Base-by-base conservation (phyloP, 495 filamentous ascomycete genomes). In the Platismatia glauca region DNA sequence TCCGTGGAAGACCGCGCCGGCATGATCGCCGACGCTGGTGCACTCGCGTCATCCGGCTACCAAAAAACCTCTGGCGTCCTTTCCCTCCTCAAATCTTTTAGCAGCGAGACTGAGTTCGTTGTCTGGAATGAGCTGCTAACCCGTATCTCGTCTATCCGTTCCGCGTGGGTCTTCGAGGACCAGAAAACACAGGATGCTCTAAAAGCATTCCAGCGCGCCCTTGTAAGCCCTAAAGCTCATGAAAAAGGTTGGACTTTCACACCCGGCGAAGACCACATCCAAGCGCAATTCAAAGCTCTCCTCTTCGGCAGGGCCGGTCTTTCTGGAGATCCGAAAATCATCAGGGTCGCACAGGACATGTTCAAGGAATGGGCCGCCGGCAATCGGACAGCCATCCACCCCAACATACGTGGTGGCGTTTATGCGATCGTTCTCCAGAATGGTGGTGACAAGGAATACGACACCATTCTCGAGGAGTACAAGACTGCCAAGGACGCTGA, bases 11-110 rank as follows among this genome's bases (percentile, higher is more conserved):
- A 97, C 71, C 85, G 93, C 56, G 91, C 92, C 53, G 94, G 94
- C 70, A 90, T 98, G 87, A 88, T 98, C 66, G 92, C 92, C 35
- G 94, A 98, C 72, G 90, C 94, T 15, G 92, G 91, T 67, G 90
- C 94, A 50, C 79, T 98, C 66, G 89, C 93, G 60, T 81, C 89
- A 7, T 92, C 90, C 20, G 93, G 93, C 35, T 96, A 94, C 73
- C 90, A 96, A 74, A 91, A 86, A 73, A 96, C 94, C 6, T 96
- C 93, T 20, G 90, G 90, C 18, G 78, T 96, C 59, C 77, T 98
- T 22, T 90, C 86, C 58, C 82, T 98, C 7, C 78, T 98, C 60
- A 85, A 92, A 69, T 84, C 88, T 50, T 94, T 98, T 72, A 83
- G 86, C 70, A 81, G 78, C 50, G 94, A 98, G 76, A 76, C 84